Evolutionary conservation across 139 green algal genomes (phyloP).

Genomic region (Tetradesmus lagerheimii): DNA sequence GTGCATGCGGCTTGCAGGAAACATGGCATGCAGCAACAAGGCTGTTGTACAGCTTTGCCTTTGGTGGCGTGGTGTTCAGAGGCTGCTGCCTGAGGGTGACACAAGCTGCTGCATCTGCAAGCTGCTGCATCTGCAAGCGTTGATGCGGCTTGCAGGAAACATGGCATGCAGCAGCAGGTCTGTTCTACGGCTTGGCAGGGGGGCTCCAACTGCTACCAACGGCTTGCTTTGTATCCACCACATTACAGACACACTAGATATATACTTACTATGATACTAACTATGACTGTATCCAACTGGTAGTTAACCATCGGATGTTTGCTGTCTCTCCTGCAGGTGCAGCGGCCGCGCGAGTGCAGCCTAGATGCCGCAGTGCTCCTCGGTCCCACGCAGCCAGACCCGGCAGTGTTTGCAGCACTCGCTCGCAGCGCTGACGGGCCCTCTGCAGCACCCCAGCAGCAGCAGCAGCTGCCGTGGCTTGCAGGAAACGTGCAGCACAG

Average conservation of each 20-base stretch:
- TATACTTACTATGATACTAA: no score
- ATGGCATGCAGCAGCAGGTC: not conserved
- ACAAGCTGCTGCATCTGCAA: no score
- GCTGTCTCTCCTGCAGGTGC: not conserved
- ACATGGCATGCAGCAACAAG: not conserved
- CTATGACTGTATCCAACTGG: no score
- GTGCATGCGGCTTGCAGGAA: not conserved
- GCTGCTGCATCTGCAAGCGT: not conserved
- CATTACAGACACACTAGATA: no score
- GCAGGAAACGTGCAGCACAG: not conserved
- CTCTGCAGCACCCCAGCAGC: not conserved
- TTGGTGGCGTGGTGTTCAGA: constrained; percentile 16
- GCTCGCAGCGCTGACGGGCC: not conserved
- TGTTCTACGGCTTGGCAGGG: not conserved
- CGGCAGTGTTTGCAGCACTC: constrained; percentile 21
- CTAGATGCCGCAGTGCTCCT: not conserved
- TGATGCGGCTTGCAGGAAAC: not conserved
- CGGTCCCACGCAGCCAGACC: constrained; percentile 7
- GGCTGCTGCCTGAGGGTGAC: not conserved
- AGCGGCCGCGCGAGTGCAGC: constrained; percentile 2
- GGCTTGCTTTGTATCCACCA: no score
- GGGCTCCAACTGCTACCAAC: no score
- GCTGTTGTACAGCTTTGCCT: constrained; percentile 29
- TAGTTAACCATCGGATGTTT: not conserved
- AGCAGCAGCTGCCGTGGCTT: not conserved